These are phyloP conservation scores for Boletus reticulatus DNA, from an alignment of 768 basidiomycete genomes.

Conservation along the genomic window DNA sequence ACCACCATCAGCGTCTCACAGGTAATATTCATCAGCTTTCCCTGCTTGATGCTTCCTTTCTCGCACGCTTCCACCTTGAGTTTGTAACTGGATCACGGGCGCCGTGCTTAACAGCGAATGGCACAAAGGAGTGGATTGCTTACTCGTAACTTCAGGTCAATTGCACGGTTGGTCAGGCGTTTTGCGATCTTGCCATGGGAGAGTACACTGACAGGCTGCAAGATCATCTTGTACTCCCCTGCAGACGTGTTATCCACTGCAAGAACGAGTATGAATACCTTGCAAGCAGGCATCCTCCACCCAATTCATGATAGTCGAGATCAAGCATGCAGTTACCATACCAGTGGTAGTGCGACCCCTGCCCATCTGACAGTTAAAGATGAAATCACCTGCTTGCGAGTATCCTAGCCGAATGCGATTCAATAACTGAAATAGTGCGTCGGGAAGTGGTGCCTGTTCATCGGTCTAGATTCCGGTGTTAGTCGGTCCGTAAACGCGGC, in stretches of 20 bases:
- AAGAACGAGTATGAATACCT: constrained; percentile 42
- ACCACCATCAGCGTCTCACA: constrained; percentile 45
- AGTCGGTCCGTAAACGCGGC: neutral
- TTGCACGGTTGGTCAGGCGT: constrained; percentile 79
- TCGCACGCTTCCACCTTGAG: constrained; percentile 83
- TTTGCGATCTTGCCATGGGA: constrained; percentile 94
- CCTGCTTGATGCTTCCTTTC: constrained; percentile 74
- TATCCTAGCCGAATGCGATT: constrained; percentile 64
- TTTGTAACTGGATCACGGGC: constrained; percentile 64
- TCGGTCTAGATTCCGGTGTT: constrained; percentile 67
- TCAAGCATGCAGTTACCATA: constrained; percentile 87
- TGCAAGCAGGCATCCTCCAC: constrained; percentile 69
- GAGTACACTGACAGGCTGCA: constrained; percentile 90
- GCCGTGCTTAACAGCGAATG: constrained; percentile 1
- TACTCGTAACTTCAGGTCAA: constrained; percentile 94
- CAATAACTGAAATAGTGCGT: constrained; percentile 75
- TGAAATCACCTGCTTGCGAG: constrained; percentile 66
- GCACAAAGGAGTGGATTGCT: constrained; percentile 27
- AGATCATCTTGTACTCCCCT: constrained; percentile 97
- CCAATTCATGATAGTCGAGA: constrained; percentile 73
- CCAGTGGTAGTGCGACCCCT: constrained; percentile 91
- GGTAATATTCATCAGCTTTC: constrained; percentile 76
- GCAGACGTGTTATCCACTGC: neutral
- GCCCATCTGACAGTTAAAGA: constrained; percentile 99
- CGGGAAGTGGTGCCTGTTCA: constrained; percentile 94